Evolutionary conservation across 2,329 filamentous ascomycete genomes (phyloP), one percentile per base, ranked within the genome.

Genomic region (Fusarium illudens): DNA sequence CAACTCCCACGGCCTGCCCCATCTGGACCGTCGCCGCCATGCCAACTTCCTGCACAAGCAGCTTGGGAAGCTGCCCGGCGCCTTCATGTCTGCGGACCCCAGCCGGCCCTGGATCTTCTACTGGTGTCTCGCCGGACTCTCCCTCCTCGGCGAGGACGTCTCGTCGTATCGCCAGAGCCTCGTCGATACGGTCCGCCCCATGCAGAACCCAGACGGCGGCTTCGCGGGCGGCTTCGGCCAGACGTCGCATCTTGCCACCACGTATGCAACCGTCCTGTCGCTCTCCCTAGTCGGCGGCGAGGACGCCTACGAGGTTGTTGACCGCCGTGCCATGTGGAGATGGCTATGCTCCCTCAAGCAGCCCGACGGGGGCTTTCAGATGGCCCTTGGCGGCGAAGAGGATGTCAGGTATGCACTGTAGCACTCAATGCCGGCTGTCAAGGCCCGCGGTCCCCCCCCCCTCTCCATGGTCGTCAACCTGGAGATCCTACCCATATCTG

Each of bases 211-310:
- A 20, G 84, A 84, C 15, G 96, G 96, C 52, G 96, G 96, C 3
- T 97, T 97, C 77, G 96, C 94, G 54, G 96, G 95, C 67, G 94
- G 96, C n/a, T 91, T 94, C 78, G 94, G 95, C 27, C 96, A 98
- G 77, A 85, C 88, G 70, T 94, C 93, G 55, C 96, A 99, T 79
- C 86, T 96, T 71, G 96, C 96, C 60, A 91, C 92, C 48, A 93
- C 92, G 1, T 99, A 98, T 84, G 94, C 94, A 49, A 87, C 90
- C 37, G 81, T 97, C 19, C 86, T 99, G 61, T 89, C 92, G 46
- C 83, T 99, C 53, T 88, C 91, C 22, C 87, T 94, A 65, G 91
- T 95, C 39, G 93, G 92, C 53, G 93, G 92, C 9, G 81, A 90
- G 61, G 89, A 91, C 59, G 87, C 88, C 39, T 92, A 93, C 76